Percentiles rank a stretch among this genome's conserved stretches.
Conservation (phyloP, 1,284 basidiomycete genomes). For the Apiotrichum sp. region DNA sequence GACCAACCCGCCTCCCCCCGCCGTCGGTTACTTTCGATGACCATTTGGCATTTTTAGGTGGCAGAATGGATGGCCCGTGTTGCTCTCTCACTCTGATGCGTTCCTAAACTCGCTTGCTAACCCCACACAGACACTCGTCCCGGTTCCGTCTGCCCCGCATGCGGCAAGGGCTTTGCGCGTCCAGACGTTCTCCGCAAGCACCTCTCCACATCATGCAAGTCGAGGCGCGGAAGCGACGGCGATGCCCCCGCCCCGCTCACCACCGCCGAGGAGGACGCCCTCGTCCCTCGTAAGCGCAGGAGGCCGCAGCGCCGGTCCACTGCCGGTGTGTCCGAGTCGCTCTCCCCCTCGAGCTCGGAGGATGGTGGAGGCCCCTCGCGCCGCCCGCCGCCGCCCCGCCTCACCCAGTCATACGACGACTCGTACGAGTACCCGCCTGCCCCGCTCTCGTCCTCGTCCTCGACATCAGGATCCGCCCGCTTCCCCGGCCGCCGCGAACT, state of each 20-base stretch:
- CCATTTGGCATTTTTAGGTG: too few species aligned
- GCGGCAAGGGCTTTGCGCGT: constrained; percentile 21
- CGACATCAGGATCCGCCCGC: neutral
- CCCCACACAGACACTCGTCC: constrained; percentile 14
- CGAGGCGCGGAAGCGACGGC: constrained; percentile 16
- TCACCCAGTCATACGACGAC: neutral
- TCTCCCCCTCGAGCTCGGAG: neutral
- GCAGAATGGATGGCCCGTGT: neutral
- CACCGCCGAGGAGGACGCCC: constrained; percentile 18
- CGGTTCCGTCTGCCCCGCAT: constrained; percentile 16
- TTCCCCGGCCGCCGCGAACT: constrained; percentile 1
- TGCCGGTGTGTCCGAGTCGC: neutral
- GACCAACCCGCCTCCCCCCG: too few species aligned
- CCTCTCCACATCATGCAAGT: constrained; percentile 20
- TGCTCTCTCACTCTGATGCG: neutral
- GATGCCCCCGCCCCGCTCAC: constrained; percentile 14
- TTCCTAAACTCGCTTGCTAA: neutral
- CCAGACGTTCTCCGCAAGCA: constrained; percentile 23
- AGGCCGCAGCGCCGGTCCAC: constrained; percentile 13
- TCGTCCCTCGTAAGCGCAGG: constrained; percentile 18
- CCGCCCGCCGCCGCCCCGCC: neutral
- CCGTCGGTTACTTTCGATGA: too few species aligned
- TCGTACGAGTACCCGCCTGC: neutral
- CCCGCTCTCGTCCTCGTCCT: neutral
- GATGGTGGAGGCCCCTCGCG: neutral